phyloP scores from a whole-genome alignment of 169 alveolate species.

The Neospora caninum region DNA sequence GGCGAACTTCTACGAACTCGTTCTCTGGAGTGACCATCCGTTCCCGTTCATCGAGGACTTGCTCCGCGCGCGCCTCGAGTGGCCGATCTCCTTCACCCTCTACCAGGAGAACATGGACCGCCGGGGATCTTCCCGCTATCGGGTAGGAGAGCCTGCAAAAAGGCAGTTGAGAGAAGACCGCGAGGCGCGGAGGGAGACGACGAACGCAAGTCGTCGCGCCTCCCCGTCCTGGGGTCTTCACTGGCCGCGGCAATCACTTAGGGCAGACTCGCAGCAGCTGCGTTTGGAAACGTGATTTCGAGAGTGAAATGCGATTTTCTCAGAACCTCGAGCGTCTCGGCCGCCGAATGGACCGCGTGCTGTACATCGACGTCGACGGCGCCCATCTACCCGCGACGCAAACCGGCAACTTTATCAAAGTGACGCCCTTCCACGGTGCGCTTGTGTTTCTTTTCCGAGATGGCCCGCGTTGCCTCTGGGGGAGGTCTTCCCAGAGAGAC shows the following conservation, averaged over 20 bases:
- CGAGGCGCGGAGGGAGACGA: too few relatives aligned
- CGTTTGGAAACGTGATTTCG: too few relatives aligned
- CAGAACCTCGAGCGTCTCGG: slow-evolving; percentile 82
- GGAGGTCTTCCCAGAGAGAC: background rate
- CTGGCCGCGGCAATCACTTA: too few relatives aligned
- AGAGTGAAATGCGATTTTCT: background rate
- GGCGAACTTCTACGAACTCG: slow-evolving; percentile 91
- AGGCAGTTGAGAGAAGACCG: too few relatives aligned
- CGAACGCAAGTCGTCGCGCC: too few relatives aligned
- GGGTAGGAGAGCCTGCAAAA: background rate
- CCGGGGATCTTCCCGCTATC: slow-evolving; percentile 20
- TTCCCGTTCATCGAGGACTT: slow-evolving; percentile 31
- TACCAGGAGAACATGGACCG: slow-evolving; percentile 34
- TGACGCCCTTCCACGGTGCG: slow-evolving; percentile 58
- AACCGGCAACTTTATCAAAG: slow-evolving; percentile 53
- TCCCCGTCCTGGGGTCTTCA: background rate
- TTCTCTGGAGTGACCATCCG: slow-evolving; percentile 85
- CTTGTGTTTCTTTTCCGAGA: background rate
- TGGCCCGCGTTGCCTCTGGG: background rate
- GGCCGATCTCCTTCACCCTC: slow-evolving; percentile 39
- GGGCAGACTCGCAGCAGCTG: too few relatives aligned
- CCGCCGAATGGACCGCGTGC: slow-evolving; percentile 83
- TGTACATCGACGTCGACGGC: slow-evolving; percentile 86
- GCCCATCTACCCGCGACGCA: slow-evolving; percentile 74
- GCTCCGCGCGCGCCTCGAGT: slow-evolving; percentile 20